Conservation (phyloP, 371 early-diverging fungal genomes). For the Rhizomucor pusillus region DNA sequence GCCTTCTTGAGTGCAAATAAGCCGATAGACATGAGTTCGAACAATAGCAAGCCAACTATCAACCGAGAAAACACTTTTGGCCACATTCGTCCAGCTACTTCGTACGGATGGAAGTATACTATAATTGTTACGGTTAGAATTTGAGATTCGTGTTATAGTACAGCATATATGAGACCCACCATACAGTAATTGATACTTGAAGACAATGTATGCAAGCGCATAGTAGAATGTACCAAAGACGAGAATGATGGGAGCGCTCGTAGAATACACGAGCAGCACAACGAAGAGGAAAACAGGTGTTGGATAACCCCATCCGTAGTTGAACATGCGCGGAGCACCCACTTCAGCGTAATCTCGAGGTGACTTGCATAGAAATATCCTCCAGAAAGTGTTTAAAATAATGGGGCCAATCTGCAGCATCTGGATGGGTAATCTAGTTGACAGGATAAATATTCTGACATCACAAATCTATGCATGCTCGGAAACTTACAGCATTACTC, state of each 20-base stretch:
- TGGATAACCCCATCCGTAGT: slow-evolving; percentile 70
- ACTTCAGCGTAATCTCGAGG: slow-evolving; percentile 69
- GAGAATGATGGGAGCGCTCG: slow-evolving; percentile 77
- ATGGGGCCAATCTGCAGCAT: slow-evolving; percentile 61
- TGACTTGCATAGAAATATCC: slow-evolving; percentile 56
- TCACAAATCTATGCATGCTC: too few relatives aligned
- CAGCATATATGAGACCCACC: slow-evolving; percentile 27
- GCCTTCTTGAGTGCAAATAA: slow-evolving; percentile 64
- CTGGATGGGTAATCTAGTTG: slow-evolving; percentile 54
- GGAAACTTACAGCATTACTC: slow-evolving; percentile 51
- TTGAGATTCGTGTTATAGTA: too few relatives aligned
- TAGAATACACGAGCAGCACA: slow-evolving; percentile 76
- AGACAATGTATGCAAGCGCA: slow-evolving; percentile 67
- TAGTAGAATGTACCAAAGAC: slow-evolving; percentile 77
- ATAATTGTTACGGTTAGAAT: neutral
- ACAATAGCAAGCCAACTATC: slow-evolving; percentile 70
- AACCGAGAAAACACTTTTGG: slow-evolving; percentile 73
- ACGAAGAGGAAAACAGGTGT: slow-evolving; percentile 74
- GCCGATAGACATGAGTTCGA: slow-evolving; percentile 76
- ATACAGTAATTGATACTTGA: slow-evolving; percentile 73
- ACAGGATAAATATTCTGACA: too few relatives aligned
- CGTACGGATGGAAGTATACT: slow-evolving; percentile 79
- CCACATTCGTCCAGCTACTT: slow-evolving; percentile 76
- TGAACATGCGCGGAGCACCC: slow-evolving; percentile 61
- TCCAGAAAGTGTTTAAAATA: slow-evolving; percentile 48